Evolutionary conservation across 2,329 filamentous ascomycete species (phyloP), one percentile per base, ranked within the genome.

Genomic region (Neofusicoccum umdonicola): DNA sequence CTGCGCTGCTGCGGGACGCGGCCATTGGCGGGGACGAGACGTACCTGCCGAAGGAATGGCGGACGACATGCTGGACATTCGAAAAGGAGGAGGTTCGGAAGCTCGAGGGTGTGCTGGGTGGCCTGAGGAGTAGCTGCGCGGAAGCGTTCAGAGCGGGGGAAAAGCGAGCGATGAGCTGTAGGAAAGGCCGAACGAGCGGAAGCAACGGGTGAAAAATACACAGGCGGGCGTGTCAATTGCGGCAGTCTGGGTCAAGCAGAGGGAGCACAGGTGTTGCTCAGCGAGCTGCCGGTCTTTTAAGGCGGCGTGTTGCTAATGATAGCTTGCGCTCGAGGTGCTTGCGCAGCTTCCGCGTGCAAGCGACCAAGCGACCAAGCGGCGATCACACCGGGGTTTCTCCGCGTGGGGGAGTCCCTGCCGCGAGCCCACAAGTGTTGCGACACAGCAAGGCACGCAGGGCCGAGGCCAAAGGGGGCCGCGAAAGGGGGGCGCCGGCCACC

Each of bases 41-140:
- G 22, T 69, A 73, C 71, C 68, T 68, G 71, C 71, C 3, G 71
- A 72, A 9, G 71, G 70, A 48, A 71, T 73, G 51, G 65, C 67
- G 65, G 63, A 60, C n/a, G 63, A 45, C 63, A 65, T 65, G 8
- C 15, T 47, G 61, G 27, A n/a, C 48, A 22, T 12, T 47, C 12
- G 41, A 37, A 63, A 47, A 51, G 41, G 56, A 51, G 41, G 56
- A 60, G 56, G 42, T 7, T 19, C 27, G 42, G 41, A 39, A 47
- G 56, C 41, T 37, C 17, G n/a, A 34, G 42, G 42, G n/a, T 35
- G 56, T 47, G 56, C 34, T 47, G 42, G 47, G 56, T 60, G 56
- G 56, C 56, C 56, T 60, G 42, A 60, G 42, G 17, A 39, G 37
- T 45, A 11, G 37, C 11, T 15, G 13, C 22, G 19, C 39, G 19